Evolutionary conservation across 2,329 filamentous ascomycete genomes (phyloP), one percentile per base, ranked within the genome.

Genomic region (Aphanocladium album): DNA sequence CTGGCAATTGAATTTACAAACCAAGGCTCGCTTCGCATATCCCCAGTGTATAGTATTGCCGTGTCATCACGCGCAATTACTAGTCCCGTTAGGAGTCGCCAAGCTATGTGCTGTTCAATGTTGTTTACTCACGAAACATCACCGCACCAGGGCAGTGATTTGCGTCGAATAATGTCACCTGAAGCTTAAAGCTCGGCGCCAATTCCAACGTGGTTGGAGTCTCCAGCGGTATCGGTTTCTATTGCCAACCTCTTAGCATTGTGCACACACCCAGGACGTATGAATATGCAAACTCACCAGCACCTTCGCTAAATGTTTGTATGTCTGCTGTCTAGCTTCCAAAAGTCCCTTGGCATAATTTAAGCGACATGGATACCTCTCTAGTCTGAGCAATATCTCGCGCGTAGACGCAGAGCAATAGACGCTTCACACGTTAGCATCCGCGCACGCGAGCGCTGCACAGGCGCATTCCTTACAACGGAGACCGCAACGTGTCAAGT

Each of bases 71-170:
- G 86, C 74, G 97, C 90, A 30, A 97, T 89, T 19, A 97, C 81
- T 83, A 1, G 30, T 30, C 9, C 9, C 30, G 30, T 16, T 17
- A 19, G 57, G 21, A 8, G 65, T 21, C 11, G n/a, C 19, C 14
- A 23, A 17, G n/a, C 33, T n/a, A 16, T 1, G 9, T 19, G 17
- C 2, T 1, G 0, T 7, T 1, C 6, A 35, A n/a, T 11, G 8
- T 6, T n/a, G 27, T 35, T 12, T 2, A 72, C 82, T 65, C 70
- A 85, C 83, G 78, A 69, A 97, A 97, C 91, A 96, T 96, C 19
- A 95, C 91, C 19, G 91, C 87, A 0, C 93, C 93, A 0, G 89
- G 83, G 67, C 93, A 98, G 70, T 97, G 93, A 67, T 98, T 97
- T 1, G 93, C 92, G 76, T 96, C 89, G 56, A 97, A 84, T 0